Evolutionary conservation across 2,329 filamentous ascomycete species (phyloP).

Genomic region (Fusarium sp.): DNA sequence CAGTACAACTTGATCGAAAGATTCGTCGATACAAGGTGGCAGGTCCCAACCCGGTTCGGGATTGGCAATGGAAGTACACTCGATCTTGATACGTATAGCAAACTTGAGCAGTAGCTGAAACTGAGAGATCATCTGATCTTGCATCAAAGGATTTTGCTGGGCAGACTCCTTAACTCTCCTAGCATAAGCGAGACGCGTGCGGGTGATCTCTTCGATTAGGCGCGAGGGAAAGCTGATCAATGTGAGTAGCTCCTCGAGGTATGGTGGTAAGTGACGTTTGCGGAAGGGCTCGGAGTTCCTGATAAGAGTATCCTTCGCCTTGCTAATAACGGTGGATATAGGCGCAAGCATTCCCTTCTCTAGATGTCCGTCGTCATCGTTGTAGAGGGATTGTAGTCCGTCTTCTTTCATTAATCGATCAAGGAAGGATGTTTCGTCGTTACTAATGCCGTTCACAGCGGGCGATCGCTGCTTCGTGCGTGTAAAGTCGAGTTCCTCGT

Average conservation of each 20-base stretch:
- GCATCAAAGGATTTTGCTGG: constrained; percentile 91
- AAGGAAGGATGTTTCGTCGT: constrained; percentile 92
- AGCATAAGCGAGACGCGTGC: constrained; percentile 88
- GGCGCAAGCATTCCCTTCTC: constrained; percentile 83
- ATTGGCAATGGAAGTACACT: constrained; percentile 84
- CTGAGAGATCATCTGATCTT: constrained; percentile 97
- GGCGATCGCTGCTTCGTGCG: constrained; percentile 77
- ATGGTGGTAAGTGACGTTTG: constrained; percentile 90
- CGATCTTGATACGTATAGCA: constrained; percentile 90
- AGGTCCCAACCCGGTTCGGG: constrained; percentile 94
- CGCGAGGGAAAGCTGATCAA: constrained; percentile 97
- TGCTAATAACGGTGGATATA: constrained; percentile 87
- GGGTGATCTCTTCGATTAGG: constrained; percentile 95
- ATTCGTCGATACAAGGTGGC: constrained; percentile 95
- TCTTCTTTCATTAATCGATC: constrained; percentile 97
- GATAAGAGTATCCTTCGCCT: constrained; percentile 92
- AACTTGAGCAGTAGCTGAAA: constrained; percentile 94
- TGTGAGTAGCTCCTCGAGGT: constrained; percentile 95
- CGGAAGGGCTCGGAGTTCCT: constrained; percentile 85
- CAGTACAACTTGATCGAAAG: constrained; percentile 90
- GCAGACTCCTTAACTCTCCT: constrained; percentile 95
- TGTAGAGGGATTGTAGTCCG: constrained; percentile 89
- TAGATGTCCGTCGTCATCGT: constrained; percentile 64
- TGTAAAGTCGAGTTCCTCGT: constrained; percentile 91
- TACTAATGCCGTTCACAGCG: constrained; percentile 72